Evolutionary conservation across 2,329 filamentous ascomycete genomes (phyloP).

Genomic region (Claviceps maximensis): DNA sequence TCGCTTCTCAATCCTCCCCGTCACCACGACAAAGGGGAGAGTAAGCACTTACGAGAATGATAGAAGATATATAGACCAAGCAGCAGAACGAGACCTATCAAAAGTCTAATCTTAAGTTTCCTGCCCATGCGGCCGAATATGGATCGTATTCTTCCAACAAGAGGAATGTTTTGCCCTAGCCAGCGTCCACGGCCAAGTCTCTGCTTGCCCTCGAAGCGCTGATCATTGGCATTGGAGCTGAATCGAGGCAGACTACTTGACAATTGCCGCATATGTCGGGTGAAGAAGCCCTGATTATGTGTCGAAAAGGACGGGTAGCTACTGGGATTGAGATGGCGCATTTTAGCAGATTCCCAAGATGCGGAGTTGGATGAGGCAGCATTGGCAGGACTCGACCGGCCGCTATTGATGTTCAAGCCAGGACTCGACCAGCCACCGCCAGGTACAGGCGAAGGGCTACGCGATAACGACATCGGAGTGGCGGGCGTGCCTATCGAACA

Average conservation of each 20-base stretch:
- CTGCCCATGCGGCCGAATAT: constrained; percentile 42
- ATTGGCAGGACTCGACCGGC: constrained; percentile 51
- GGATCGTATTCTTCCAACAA: constrained; percentile 33
- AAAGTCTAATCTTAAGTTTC: constrained; percentile 49
- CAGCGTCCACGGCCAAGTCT: constrained; percentile 50
- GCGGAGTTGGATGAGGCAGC: constrained; percentile 41
- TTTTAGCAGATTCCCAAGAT: constrained; percentile 74
- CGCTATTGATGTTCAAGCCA: constrained; percentile 60
- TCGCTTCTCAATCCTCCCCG: background rate
- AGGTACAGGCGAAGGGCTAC: constrained; percentile 73
- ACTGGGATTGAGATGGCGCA: constrained; percentile 58
- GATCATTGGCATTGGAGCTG: constrained; percentile 30
- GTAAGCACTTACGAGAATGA: constrained; percentile 50
- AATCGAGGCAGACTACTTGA: constrained; percentile 70
- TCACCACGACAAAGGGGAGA: background rate
- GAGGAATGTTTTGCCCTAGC: constrained; percentile 27
- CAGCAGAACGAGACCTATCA: constrained; percentile 46
- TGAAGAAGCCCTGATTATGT: constrained; percentile 77
- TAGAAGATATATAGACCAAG: constrained; percentile 54
- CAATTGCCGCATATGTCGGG: constrained; percentile 67
- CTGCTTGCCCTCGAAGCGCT: constrained; percentile 61
- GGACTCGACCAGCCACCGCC: constrained; percentile 84
- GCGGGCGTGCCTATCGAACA: constrained; percentile 37
- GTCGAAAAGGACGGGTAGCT: constrained; percentile 70
- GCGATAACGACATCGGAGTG: constrained; percentile 65